Evolutionary conservation across 2,329 filamentous ascomycete species (phyloP), one percentile per base, ranked within the genome.

Genomic region (Hypoxylon sp.): DNA sequence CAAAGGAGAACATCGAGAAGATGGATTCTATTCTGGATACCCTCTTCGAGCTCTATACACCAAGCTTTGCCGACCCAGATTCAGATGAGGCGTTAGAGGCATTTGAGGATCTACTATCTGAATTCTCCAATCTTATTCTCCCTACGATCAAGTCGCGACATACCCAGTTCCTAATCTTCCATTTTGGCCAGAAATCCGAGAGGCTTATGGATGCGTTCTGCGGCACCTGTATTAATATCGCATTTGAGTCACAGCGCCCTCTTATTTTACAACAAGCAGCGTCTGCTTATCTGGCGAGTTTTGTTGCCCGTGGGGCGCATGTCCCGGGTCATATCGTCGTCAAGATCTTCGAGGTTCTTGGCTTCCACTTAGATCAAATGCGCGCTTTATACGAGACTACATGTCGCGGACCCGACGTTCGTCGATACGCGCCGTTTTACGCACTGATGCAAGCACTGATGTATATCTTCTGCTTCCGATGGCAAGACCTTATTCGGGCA

Each of bases 401-500:
- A 31, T 97, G 94, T 78, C 90, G 89, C 15, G 94, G 93, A 2
- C 96, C 96, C 0, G 94, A 99, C 78, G 87, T 97, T 62, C 90
- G 91, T 69, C 90, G 92, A 51, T 97, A 95, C 77, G 89, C 90
- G 52, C 89, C 92, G 13, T 97, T 97, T 80, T 98, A 98, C 79
- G 90, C 92, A 17, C 89, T 94, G 52, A 89, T 92, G n/a, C 94
- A 98, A 79, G 94, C 94, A 1, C 85, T 97, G 2, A 87, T 98
- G 24, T 98, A 98, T 82, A 95, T 97, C 65, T 98, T 97, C 77
- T 99, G 96, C 83, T 99, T 99, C 84, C 91, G 96, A 61, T 99
- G 96, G 96, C 91, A 93, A 68, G 95, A 98, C 76, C 85, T 99
- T 51, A 91, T 93, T 62, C 84, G 88, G 19, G 86, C 87, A 1